Base-by-base conservation (phyloP, 2,329 filamentous ascomycete genomes). In the Botrytis cinerea region DNA sequence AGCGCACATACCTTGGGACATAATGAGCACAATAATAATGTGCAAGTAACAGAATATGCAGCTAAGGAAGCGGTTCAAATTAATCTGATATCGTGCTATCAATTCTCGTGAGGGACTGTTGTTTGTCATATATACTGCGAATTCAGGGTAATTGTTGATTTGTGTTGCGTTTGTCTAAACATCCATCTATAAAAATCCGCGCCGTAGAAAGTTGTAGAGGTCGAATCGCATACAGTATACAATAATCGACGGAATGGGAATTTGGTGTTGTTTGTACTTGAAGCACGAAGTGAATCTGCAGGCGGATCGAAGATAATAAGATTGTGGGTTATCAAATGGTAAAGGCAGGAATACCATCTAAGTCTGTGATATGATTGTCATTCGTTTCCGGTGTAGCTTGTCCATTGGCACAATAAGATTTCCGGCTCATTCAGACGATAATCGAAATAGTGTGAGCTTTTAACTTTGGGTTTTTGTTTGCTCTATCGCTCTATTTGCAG, bases 1-100 rank as follows among this genome's bases (percentile, higher is more conserved):
- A 72, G 70, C n/a, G 38, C 70, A 57, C 70, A 72, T 67, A 72
- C 70, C 61, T 72, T 72, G 70, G 66, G 61, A 72, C 70, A 72
- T 72, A n/a, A 57, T 72, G 10, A 43, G 48, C 48, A 57, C 43
- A 57, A 32, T 20, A 43, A 70, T 45, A 35, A 70, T 70, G 66
- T 54, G 59, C 70, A 72, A 45, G 28, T 48, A 67, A 67, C 20
- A 28, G 25, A 59, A 67, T 62, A 72, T 67, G 45, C 38, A 67
- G 28, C n/a, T 40, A 45, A 70, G n/a, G 54, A 70, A 70, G 32
- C 43, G 54, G 43, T 46, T 60, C 25, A 62, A 70, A 45, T 25
- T 25, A 16, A 32, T 43, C 57, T 43, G 66, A n/a, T 57, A 69
- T 45, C 35, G n/a, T 45, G 48, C 43, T 69, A 57, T 18, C 38